Evolutionary conservation across 257 asterid genomes (phyloP).

Genomic region (Mitragyna speciosa): DNA sequence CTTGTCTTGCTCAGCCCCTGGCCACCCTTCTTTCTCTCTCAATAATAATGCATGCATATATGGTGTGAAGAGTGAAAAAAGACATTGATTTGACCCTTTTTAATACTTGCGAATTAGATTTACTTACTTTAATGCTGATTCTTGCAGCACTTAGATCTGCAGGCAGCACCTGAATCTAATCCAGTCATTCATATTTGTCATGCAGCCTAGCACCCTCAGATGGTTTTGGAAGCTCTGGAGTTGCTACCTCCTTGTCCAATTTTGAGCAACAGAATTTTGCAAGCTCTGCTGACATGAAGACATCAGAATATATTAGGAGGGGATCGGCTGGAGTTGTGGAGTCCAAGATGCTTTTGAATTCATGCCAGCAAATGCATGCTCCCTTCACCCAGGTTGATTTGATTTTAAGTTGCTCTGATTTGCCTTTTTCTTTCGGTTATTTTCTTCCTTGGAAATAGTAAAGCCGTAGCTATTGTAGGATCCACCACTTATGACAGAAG

Average conservation of each 20-base stretch:
- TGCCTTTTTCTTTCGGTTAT: not conserved
- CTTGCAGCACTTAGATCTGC: conserved; percentile 3
- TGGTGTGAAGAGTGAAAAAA: not conserved
- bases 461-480: conserved; percentile 46
- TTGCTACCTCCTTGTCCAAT: conserved; percentile 20
- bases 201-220: conserved; percentile 36
- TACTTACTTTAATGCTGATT: not conserved
- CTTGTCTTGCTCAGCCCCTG: not conserved
- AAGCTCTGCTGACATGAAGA: conserved; percentile 27
- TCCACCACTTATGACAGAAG: conserved; percentile 94
- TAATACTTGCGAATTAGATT: not conserved
- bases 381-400: conserved; percentile 77
- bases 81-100: not conserved
- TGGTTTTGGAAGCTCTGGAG: conserved; percentile 14
- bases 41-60: not conserved
- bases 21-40: not conserved
- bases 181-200: conserved; percentile 14
- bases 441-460: conserved; percentile 14
- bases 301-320: conserved; percentile 45
- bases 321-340: conserved; percentile 61
- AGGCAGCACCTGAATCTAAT: not conserved
- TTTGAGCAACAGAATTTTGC: conserved; percentile 27
- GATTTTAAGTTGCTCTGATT: conserved; percentile 21
- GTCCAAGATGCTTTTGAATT: conserved; percentile 75
- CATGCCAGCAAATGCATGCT: conserved; percentile 62